These are phyloP conservation scores for Penicillium sp. DNA, from an alignment of 2,329 filamentous ascomycete species.

Conservation along the genomic window DNA sequence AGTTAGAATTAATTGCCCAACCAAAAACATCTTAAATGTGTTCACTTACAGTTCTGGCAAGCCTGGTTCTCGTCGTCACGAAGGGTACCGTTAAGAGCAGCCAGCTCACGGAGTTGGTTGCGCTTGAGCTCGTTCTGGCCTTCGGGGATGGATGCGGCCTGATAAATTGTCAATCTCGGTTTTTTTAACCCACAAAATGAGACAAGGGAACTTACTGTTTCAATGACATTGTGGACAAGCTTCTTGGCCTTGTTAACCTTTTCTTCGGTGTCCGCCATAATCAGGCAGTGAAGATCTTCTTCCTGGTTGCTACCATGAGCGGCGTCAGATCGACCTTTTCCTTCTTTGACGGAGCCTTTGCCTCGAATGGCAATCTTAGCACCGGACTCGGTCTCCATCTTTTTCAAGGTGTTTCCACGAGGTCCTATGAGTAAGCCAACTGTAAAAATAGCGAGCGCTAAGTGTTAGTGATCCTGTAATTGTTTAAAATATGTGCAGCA, in stretches of 20 bases:
- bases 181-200: neutral
- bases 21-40: neutral
- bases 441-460: conserved; percentile 77
- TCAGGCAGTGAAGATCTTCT: conserved; percentile 96
- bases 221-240: conserved; percentile 96
- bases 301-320: conserved; percentile 99
- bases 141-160: conserved; percentile 98
- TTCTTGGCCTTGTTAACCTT: conserved; percentile 99
- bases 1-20: conserved; percentile 19
- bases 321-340: conserved; percentile 97
- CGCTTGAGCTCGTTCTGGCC: conserved; percentile 98
- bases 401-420: conserved; percentile 99
- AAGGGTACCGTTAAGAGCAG: conserved; percentile 95
- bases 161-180: conserved; percentile 31
- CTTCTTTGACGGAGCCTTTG: conserved; percentile 99
- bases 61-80: conserved; percentile 99
- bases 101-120: conserved; percentile 96
- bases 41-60: conserved; percentile 81
- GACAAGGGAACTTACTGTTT: conserved; percentile 71
- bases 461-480: conserved; percentile 75
- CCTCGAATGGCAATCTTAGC: conserved; percentile 99
- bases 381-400: conserved; percentile 96
- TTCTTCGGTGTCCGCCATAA: conserved; percentile 99
- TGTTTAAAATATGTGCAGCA: conserved; percentile 34
- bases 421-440: conserved; percentile 99